A percentile compares a stretch with the other conserved stretches of the same genome.
These are phyloP conservation scores for Prunus padus DNA, from an alignment of 306 rosid genomes.

Conservation along the genomic window DNA sequence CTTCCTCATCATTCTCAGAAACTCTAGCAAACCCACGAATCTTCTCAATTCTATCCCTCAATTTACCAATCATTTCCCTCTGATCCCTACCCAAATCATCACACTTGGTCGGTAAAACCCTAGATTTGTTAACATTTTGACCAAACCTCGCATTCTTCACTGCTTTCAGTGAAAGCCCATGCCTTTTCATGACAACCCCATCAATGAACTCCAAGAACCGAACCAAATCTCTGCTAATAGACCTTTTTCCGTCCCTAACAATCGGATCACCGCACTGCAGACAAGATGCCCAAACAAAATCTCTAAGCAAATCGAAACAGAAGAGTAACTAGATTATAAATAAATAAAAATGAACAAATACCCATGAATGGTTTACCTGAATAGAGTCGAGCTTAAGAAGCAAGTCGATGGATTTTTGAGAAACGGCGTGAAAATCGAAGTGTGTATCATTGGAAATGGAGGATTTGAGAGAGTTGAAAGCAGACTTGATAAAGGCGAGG, in stretches of 20 bases:
- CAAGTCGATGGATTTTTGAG: constrained; percentile 56
- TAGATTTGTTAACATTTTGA: constrained; percentile 35
- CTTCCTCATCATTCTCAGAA: constrained; percentile 47
- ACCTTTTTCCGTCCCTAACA: constrained; percentile 66
- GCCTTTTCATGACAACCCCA: constrained; percentile 51
- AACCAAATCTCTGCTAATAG: constrained; percentile 63
- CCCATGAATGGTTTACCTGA: constrained; percentile 46
- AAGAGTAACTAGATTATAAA: not conserved
- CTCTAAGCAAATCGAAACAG: not conserved
- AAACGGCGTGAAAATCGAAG: constrained; percentile 49
- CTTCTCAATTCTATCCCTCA: constrained; percentile 75
- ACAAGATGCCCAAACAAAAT: not conserved
- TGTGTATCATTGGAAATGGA: constrained; percentile 37
- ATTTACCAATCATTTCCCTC: constrained; percentile 51
- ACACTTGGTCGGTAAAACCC: constrained; percentile 25
- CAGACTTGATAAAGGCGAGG: constrained; percentile 68
- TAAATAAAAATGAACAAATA: not conserved
- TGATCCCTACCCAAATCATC: constrained; percentile 39
- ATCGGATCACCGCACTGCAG: constrained; percentile 59
- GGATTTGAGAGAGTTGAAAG: constrained; percentile 53
- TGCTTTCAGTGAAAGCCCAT: constrained; percentile 31
- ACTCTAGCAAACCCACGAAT: constrained; percentile 50
- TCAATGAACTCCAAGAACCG: constrained; percentile 71
- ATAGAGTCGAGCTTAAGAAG: constrained; percentile 70
- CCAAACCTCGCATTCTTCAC: constrained; percentile 44